Base-by-base conservation (phyloP, 352 stramenopile species). In the Globisporangium uncinulatum region DNA sequence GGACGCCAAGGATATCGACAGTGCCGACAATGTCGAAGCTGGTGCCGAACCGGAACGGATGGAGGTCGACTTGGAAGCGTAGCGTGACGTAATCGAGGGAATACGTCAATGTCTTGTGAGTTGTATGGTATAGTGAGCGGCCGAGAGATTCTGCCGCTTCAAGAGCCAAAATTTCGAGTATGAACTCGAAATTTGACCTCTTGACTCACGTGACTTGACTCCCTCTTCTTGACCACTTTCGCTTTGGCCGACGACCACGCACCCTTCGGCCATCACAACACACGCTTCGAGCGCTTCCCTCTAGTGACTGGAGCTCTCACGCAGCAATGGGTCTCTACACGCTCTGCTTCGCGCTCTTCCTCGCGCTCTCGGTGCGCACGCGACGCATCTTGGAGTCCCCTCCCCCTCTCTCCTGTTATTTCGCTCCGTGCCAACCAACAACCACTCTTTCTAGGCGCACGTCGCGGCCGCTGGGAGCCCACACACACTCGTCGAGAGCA, bases 401-500 rank as follows among this genome's bases (percentile, higher is more conserved):
- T 4, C 3, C 13, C n/a, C 7, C 10, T 3, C 43, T 14, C 14
- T 14, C 14, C 36, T 0, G 32, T 37, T 37, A 4, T 9, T 37
- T 29, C 6, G 15, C 53, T 10, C 36, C 24, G 5, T 1, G 45
- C 17, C 37, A 3, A 15, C 17, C 50, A 5, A 47, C 42, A n/a
- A n/a, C n/a, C 6, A 19, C 11, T 11, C 5, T 19, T 19, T 47
- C 3, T 20, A 68, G 65, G 51, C 63, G 4, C 59, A 63, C 15
- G 51, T 14, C n/a, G 59, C 50, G 7, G 34, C 48, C 3, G 71
- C 69, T 9, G 39, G n/a, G n/a, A 51, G 46, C n/a, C 60, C 66
- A 15, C 61, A 65, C 31, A 53, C 44, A 31, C 59, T 84, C n/a
- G 79, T 62, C 1, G 74, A 82, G 31, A 59, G 62, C 37, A 70